Evolutionary conservation across 352 stramenopile species (phyloP), one percentile per base, ranked within the genome.

Genomic region (Phytophthora fragariaefolia): DNA sequence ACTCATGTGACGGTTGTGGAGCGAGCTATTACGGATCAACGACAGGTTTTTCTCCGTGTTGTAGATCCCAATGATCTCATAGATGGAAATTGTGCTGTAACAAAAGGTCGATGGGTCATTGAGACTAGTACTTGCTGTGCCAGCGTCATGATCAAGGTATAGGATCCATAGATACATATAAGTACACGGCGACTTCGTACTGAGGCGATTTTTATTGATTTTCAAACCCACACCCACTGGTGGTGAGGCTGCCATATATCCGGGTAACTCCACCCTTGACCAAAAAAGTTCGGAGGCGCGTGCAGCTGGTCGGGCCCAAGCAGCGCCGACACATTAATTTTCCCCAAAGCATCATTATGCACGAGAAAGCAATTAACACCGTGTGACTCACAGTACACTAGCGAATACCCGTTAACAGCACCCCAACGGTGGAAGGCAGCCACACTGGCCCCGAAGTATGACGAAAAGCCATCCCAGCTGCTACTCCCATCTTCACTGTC

Each of bases 71-170:
- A 66, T 12, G 18, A 43, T 20, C 17, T n/a, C 23, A 9, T 8
- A n/a, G 43, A 57, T 43, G 38, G n/a, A 12, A 36, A 55, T 8
- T 26, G 40, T 26, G 42, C 12, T 32, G 15, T 36, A 34, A 47
- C 42, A 40, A 47, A 17, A 9, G 46, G 61, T 3, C 62, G 80
- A 48, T 93, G 83, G 81, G 78, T 93, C 30, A 93, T 93, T 34
- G 85, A 93, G 59, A 93, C 85, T 6, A 91, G 80, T 55, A 89
- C 82, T 4, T 89, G 85, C 58, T 93, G 85, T 46, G 75, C 82
- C n/a, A 93, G 77, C 43, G 85, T 93, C 43, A 85, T 93, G 76
- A 76, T 85, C 61, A 90, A 88, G n/a, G n/a, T n/a, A n/a, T n/a
- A n/a, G n/a, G n/a, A n/a, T n/a, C n/a, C n/a, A n/a, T n/a, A n/a